A percentile compares a stretch with the other conserved stretches of the same genome.
phyloP scores from a whole-genome alignment of 2,329 filamentous ascomycete genomes.

The Trichophyton mentagrophytes region DNA sequence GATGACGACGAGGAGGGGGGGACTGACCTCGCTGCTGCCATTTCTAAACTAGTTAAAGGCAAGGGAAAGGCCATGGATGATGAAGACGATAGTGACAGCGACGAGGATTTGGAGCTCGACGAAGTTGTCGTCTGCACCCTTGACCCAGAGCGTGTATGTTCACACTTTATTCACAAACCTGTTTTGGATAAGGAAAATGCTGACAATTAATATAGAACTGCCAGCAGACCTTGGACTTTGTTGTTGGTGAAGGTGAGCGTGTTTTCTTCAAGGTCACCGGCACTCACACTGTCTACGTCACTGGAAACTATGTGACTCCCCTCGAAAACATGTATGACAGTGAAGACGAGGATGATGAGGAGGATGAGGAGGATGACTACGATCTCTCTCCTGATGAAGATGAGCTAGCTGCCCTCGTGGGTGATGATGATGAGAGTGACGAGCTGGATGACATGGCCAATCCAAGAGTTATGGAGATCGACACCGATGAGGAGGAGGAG shows the following conservation, averaged over 20 bases:
- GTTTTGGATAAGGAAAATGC: not conserved
- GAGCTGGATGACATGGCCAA: slow-evolving; percentile 66
- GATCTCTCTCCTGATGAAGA: slow-evolving; percentile 69
- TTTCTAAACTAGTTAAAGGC: slow-evolving; percentile 46
- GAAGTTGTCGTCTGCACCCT: slow-evolving; percentile 93
- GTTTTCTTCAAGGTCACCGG: slow-evolving; percentile 88
- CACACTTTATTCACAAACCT: not conserved
- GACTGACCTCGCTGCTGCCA: slow-evolving; percentile 45
- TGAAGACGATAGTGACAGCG: slow-evolving; percentile 47
- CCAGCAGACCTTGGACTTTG: slow-evolving; percentile 92
- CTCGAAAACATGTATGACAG: slow-evolving; percentile 36
- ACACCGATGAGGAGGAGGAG: slow-evolving; percentile 67
- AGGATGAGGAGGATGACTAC: slow-evolving; percentile 59
- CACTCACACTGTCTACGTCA: slow-evolving; percentile 81
- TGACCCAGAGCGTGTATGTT: slow-evolving; percentile 72
- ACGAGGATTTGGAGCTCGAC: slow-evolving; percentile 56
- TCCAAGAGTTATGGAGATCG: slow-evolving; percentile 72
- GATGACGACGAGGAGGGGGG: slow-evolving; percentile 52
- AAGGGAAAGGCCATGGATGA: slow-evolving; percentile 59
- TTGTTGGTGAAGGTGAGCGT: slow-evolving; percentile 73
- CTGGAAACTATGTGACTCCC: slow-evolving; percentile 84
- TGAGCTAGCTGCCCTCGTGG: slow-evolving; percentile 47
- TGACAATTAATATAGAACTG: slow-evolving; percentile 52
- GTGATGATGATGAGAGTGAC: slow-evolving; percentile 53
- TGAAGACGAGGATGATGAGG: slow-evolving; percentile 30